Base-by-base conservation (phyloP, 331 rosid genomes). In the Stylosanthes scabra region DNA sequence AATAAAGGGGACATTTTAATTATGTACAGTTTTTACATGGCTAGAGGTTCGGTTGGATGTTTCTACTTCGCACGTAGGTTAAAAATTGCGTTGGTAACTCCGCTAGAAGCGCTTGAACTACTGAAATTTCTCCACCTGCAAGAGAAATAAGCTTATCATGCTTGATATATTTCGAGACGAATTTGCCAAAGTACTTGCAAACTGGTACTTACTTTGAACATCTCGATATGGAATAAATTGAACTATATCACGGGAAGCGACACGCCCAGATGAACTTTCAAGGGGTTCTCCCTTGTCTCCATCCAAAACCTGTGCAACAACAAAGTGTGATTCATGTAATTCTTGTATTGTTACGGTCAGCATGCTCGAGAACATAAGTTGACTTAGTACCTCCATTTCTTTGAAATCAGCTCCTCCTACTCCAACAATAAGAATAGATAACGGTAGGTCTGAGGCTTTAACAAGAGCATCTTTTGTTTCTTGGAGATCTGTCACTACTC, bases 391-490 rank as follows among this genome's bases (percentile, higher is more conserved):
- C 96, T 87, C 96, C 93, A 91, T 89, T 75, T 91, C 97, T 84
- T 92, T 92, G 78, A 89, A 92, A 80, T 92, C 97, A 14, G 97
- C 97, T 80, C 97, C 97, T 78, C 97, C 97, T 31, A 92, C 96
- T 62, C 97, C 97, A 74, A 92, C 86, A 68, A 92, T 89, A 76
- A 92, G 96, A 64, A 92, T 92, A 14, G 97, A 92, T 70, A 92
- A 74, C 4, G 97, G 96, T 63, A 92, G 88, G 74, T 92, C 97
- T 42, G 97, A 92, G 55, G 97, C 96, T 69, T 88, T 89, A 45
- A 92, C 93, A n/a, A 92, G 78, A 51, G 97, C 97, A 62, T 92
- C 97, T 88, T 83, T 89, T 81, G 97, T 92, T 92, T 92, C 97
- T 83, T 89, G 97, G 75, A 89, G 93, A 86, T 92, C 97, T 69